phyloP scores from a whole-genome alignment of 495 filamentous ascomycete genomes.

The Penicillium samsonianum region DNA sequence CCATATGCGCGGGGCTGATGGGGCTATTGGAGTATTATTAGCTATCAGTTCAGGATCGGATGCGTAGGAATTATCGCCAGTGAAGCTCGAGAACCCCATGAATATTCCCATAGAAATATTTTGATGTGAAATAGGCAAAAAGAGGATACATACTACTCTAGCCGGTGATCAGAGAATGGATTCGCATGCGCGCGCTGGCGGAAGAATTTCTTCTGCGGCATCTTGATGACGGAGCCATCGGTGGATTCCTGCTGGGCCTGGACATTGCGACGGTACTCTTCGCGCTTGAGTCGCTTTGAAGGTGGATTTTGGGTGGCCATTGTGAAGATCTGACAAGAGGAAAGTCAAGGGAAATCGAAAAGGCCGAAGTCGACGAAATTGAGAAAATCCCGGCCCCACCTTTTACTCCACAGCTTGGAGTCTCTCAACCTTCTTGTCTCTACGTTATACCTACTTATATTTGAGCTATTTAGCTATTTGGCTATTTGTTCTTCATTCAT shows the following conservation, averaged over 20 bases:
- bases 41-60: slow-evolving; percentile 8
- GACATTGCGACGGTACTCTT: slow-evolving; percentile 61
- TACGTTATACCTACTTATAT: not conserved
- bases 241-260: slow-evolving; percentile 30
- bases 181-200: slow-evolving; percentile 96
- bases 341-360: slow-evolving; percentile 9
- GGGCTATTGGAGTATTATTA: slow-evolving; percentile 57
- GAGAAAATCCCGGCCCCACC: slow-evolving; percentile 20
- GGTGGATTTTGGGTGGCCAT: slow-evolving; percentile 27
- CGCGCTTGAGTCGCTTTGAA: slow-evolving; percentile 72
- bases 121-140: not conserved
- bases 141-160: slow-evolving; percentile 70
- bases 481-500: not conserved
- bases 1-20: slow-evolving; percentile 77
- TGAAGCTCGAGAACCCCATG: not conserved
- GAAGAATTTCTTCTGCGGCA: slow-evolving; percentile 94
- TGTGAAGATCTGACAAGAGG: not conserved
- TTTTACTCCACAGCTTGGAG: slow-evolving; percentile 4
- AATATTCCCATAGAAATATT: not conserved
- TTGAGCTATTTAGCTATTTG: not conserved
- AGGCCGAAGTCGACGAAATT: slow-evolving; percentile 10
- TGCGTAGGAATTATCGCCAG: not conserved
- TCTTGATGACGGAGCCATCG: slow-evolving; percentile 39
- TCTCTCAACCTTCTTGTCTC: slow-evolving; percentile 1
- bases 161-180: slow-evolving; percentile 88